phyloP scores from a whole-genome alignment of 2,329 filamentous ascomycete species.

The Colletotrichum noveboracense region DNA sequence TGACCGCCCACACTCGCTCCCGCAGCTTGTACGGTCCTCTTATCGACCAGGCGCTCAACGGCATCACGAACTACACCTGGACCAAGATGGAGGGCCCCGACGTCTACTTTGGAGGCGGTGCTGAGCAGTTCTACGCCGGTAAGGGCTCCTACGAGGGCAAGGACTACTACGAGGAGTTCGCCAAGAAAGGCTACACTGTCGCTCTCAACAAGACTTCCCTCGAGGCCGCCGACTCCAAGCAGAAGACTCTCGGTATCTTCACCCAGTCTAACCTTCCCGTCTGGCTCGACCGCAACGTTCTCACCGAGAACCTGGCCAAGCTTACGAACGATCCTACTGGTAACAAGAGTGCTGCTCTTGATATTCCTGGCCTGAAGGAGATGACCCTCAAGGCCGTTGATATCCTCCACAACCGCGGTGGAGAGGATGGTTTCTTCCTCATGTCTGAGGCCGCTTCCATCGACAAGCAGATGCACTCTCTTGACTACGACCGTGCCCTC shows the following conservation, averaged over 20 bases:
- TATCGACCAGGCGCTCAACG: conserved; percentile 78
- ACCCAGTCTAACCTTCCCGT: conserved; percentile 76
- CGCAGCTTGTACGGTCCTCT: conserved; percentile 74
- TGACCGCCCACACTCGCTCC: conserved; percentile 74
- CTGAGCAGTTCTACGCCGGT: conserved; percentile 77
- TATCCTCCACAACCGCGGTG: conserved; percentile 70
- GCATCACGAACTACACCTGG: conserved; percentile 83
- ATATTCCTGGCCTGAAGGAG: conserved; percentile 84
- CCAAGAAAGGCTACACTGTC: conserved; percentile 74
- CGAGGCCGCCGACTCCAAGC: conserved; percentile 56
- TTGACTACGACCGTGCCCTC: conserved; percentile 86
- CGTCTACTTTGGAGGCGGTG: conserved; percentile 83
- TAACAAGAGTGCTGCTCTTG: conserved; percentile 65
- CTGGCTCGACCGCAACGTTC: conserved; percentile 87
- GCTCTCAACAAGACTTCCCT: conserved; percentile 78
- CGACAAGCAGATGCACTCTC: conserved; percentile 87
- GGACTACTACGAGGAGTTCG: conserved; percentile 81
- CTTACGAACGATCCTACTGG: conserved; percentile 75
- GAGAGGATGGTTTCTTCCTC: conserved; percentile 80
- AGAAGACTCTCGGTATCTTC: conserved; percentile 79
- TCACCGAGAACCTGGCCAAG: conserved; percentile 69
- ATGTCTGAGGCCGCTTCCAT: conserved; percentile 88
- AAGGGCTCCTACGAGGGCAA: conserved; percentile 69
- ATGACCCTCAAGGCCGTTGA: conserved; percentile 91
- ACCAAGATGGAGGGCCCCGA: conserved; percentile 76